phyloP scores from a whole-genome alignment of 306 rosid genomes.

The Pterocarpus santalinus region DNA sequence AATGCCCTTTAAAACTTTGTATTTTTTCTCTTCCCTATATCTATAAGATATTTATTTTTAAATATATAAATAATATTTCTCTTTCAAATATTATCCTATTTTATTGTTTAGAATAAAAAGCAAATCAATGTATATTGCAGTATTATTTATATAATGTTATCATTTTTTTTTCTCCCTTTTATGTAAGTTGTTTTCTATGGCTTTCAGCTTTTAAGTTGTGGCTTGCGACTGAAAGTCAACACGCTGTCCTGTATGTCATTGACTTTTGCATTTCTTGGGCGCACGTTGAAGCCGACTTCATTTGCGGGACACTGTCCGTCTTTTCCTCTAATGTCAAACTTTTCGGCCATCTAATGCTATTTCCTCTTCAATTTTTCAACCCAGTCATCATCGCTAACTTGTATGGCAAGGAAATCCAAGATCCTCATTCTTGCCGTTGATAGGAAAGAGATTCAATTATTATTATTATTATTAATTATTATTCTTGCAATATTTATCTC shows the following conservation, averaged over 20 bases:
- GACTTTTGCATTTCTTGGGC: not conserved
- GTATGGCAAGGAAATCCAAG: not conserved
- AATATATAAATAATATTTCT: too few relatives aligned
- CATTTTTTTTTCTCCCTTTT: not conserved
- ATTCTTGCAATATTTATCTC: too few relatives aligned
- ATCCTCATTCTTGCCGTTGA: not conserved
- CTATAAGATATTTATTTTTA: too few relatives aligned
- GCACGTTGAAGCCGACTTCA: not conserved
- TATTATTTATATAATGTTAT: too few relatives aligned
- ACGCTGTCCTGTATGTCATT: not conserved
- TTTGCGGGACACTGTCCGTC: not conserved
- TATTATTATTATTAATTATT: too few relatives aligned
- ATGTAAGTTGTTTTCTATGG: too few relatives aligned
- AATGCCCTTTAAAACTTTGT: too few relatives aligned
- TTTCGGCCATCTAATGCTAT: conserved; percentile 28
- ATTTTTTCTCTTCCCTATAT: too few relatives aligned
- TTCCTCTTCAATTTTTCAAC: not conserved
- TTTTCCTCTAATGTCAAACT: conserved; percentile 1
- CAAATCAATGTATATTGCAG: too few relatives aligned
- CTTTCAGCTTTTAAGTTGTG: not conserved
- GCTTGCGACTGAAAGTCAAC: not conserved
- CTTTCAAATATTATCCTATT: too few relatives aligned
- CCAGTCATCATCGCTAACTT: not conserved
- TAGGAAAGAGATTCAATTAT: not conserved
- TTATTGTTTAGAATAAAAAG: too few relatives aligned